phyloP scores from a whole-genome alignment of 2,329 filamentous ascomycete genomes.

The Chaetomium olivaceum region DNA sequence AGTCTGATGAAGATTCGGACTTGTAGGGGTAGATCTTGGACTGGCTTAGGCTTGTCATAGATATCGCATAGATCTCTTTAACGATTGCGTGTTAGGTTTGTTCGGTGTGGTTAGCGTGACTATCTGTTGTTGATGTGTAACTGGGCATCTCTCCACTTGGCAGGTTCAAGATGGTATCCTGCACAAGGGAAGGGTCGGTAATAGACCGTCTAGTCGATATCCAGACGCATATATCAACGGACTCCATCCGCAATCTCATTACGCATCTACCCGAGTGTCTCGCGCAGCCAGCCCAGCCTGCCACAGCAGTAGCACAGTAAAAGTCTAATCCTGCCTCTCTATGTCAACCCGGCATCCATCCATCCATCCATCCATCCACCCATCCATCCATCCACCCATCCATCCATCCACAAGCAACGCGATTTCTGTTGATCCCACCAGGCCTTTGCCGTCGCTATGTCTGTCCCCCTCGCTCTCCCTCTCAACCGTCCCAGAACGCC shows the following conservation, averaged over 20 bases:
- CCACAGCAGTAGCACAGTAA: background rate
- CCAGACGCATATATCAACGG: background rate
- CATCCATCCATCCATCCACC: background rate
- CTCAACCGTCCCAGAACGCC: background rate
- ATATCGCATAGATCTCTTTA: constrained; percentile 6
- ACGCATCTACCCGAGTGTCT: constrained; percentile 1
- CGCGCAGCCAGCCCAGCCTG: too few species aligned
- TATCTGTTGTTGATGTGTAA: too few species aligned
- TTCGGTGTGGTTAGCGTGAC: background rate
- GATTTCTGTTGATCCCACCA: background rate
- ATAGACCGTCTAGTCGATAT: background rate
- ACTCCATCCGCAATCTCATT: background rate
- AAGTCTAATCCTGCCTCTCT: background rate
- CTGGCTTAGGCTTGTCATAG: background rate
- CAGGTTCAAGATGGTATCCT: too few species aligned
- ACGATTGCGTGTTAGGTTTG: background rate
- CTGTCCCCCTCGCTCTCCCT: background rate
- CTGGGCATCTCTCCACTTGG: too few species aligned
- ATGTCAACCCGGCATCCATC: background rate
- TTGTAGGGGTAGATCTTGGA: background rate
- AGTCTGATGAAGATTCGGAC: constrained; percentile 13
- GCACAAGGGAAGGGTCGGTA: background rate
- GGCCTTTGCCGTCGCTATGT: background rate
- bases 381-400: too few species aligned
- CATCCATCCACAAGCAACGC: background rate